A percentile compares a stretch with the other conserved stretches of the same genome.
These are phyloP conservation scores for Termitomyces sp. DNA, from an alignment of 768 basidiomycete genomes.

Conservation along the genomic window DNA sequence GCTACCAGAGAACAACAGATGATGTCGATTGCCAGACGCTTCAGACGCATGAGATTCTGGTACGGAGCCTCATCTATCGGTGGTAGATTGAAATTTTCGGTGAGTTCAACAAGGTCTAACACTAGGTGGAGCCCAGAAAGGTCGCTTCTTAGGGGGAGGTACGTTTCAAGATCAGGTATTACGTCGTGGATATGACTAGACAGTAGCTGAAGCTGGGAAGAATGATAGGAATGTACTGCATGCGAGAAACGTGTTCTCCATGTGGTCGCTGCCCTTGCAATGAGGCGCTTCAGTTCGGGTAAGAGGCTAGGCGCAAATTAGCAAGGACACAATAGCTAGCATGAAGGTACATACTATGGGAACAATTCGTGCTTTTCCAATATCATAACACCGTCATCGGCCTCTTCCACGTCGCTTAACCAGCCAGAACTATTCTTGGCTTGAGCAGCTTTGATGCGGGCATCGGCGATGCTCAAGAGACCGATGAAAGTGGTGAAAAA, in stretches of 20 bases:
- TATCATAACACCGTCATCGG: constrained; percentile 9
- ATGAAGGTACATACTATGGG: constrained; percentile 24
- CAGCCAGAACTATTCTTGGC: constrained; percentile 14
- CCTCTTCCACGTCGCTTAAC: constrained; percentile 7
- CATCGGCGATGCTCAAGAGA: constrained; percentile 29
- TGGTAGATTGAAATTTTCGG: constrained; percentile 37
- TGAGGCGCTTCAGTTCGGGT: constrained; percentile 27
- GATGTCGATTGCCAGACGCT: constrained; percentile 39
- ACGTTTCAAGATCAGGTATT: constrained; percentile 39
- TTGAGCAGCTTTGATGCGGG: constrained; percentile 17
- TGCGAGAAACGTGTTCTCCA: constrained; percentile 39
- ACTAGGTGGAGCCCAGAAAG: constrained; percentile 43
- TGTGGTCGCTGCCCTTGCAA: constrained; percentile 22
- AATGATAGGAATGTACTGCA: constrained; percentile 27
- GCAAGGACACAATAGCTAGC: constrained; percentile 4
- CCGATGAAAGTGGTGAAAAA: constrained; percentile 46
- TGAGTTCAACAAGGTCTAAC: constrained; percentile 47
- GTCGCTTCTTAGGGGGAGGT: constrained; percentile 39
- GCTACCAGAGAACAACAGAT: constrained; percentile 50
- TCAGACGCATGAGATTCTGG: constrained; percentile 26
- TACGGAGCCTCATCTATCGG: constrained; percentile 20
- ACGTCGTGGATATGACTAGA: constrained; percentile 18
- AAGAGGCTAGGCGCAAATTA: constrained; percentile 27
- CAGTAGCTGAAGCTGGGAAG: constrained; percentile 25
- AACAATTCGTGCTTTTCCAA: constrained; percentile 25